Percentiles rank a stretch among this genome's conserved stretches.
Evolutionary conservation across 345 rosid species (phyloP).

Genomic region (Salix caprea): DNA sequence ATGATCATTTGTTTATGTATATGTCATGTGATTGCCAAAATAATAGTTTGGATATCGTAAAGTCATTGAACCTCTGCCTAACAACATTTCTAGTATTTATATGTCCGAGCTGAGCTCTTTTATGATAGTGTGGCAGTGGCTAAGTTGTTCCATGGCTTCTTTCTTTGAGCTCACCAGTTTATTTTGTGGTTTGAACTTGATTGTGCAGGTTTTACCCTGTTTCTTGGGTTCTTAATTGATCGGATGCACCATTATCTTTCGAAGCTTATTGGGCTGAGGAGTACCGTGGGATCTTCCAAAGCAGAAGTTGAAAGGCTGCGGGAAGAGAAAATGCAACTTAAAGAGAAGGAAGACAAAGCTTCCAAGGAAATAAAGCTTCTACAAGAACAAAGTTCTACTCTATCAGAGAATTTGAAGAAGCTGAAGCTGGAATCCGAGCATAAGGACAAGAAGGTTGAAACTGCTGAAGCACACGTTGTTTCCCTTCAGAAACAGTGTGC

Average conservation of each 20-base stretch:
- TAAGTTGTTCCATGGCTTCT: neutral
- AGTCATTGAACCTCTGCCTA: neutral
- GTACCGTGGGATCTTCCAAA: conserved; percentile 53
- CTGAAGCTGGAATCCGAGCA: conserved; percentile 58
- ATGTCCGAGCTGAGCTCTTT: neutral
- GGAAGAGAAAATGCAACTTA: conserved; percentile 50
- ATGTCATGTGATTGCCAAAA: no score
- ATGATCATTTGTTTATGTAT: no score
- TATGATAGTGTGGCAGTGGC: neutral
- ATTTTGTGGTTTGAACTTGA: conserved; percentile 17
- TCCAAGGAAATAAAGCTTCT: conserved; percentile 51
- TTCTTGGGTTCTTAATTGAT: conserved; percentile 83
- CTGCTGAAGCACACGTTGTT: conserved; percentile 71
- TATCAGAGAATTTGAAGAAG: conserved; percentile 56
- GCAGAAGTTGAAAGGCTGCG: conserved; percentile 59
- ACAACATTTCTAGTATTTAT: neutral
- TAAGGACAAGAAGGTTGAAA: conserved; percentile 66
- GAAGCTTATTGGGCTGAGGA: conserved; percentile 59
- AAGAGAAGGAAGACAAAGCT: conserved; percentile 66
- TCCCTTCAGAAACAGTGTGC: conserved; percentile 84
- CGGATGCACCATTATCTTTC: conserved; percentile 75
- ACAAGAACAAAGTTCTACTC: conserved; percentile 40
- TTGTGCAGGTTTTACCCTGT: conserved; percentile 75
- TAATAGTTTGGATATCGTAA: neutral
- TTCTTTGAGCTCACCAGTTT: neutral